Evolutionary conservation across 768 basidiomycete species (phyloP).

Genomic region (Exidia glandulosa): DNA sequence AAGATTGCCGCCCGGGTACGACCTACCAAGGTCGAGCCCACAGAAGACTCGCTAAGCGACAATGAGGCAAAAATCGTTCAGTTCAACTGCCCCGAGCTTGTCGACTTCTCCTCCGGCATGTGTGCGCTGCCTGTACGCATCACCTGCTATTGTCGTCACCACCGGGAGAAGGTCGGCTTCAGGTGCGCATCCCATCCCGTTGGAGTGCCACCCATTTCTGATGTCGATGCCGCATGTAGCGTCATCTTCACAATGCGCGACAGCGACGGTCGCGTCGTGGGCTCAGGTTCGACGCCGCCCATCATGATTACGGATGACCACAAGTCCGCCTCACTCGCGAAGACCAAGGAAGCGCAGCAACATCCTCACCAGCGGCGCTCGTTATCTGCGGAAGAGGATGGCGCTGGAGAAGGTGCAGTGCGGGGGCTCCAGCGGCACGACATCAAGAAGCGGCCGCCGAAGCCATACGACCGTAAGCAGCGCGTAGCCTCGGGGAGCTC

Average conservation of each 20-base stretch:
- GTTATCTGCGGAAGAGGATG: neutral
- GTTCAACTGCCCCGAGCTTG: slow-evolving; percentile 86
- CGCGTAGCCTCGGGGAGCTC: neutral
- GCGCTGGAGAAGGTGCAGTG: neutral
- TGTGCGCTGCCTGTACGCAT: slow-evolving; percentile 87
- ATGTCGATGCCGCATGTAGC: slow-evolving; percentile 27
- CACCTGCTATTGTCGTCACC: slow-evolving; percentile 97
- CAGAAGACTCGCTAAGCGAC: slow-evolving; percentile 61
- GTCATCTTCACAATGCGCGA: slow-evolving; percentile 83
- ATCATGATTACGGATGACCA: slow-evolving; percentile 99
- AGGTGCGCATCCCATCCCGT: slow-evolving; percentile 11
- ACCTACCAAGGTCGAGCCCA: slow-evolving; percentile 41
- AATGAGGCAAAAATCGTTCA: slow-evolving; percentile 49
- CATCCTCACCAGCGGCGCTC: no score
- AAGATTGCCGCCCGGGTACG: slow-evolving; percentile 78
- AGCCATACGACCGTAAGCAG: neutral
- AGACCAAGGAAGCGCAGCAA: neutral
- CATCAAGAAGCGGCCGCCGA: neutral
- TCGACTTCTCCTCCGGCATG: slow-evolving; percentile 82
- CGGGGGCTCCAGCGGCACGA: neutral
- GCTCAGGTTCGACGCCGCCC: slow-evolving; percentile 69
- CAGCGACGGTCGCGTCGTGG: slow-evolving; percentile 65
- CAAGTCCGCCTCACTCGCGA: slow-evolving; percentile 45
- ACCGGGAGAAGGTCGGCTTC: slow-evolving; percentile 94
- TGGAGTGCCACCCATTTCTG: neutral